phyloP scores from a whole-genome alignment of 352 stramenopile genomes.

The Pythium vanterpoolii region DNA sequence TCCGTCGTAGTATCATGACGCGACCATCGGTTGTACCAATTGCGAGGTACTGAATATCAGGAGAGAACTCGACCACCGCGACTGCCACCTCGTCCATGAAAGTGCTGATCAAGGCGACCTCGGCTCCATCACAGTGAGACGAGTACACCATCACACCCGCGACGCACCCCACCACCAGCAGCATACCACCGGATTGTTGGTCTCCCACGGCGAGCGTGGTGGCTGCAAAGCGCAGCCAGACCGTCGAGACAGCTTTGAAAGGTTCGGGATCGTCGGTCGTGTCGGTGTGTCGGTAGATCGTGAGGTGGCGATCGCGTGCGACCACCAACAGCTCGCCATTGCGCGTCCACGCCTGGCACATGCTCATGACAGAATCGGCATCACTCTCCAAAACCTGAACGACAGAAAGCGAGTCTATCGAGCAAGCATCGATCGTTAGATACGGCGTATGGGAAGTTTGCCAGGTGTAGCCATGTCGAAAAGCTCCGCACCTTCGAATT shows the following conservation, averaged over 20 bases:
- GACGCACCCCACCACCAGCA: conserved; percentile 3
- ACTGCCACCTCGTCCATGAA: conserved; percentile 30
- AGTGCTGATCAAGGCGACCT: neutral
- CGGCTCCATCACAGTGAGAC: neutral
- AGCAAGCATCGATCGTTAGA: neutral
- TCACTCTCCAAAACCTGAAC: conserved; percentile 33
- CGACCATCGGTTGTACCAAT: conserved; percentile 54
- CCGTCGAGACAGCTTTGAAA: conserved; percentile 15
- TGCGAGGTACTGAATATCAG: conserved; percentile 27
- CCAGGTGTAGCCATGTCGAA: conserved; percentile 6
- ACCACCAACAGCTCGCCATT: conserved; percentile 31
- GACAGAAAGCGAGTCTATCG: conserved; percentile 19
- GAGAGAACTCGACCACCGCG: conserved; percentile 38
- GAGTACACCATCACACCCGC: conserved; percentile 10
- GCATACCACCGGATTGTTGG: neutral
- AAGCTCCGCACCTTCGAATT: conserved; percentile 6
- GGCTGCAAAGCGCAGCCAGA: conserved; percentile 34
- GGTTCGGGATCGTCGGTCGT: neutral
- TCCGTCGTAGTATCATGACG: conserved; percentile 32
- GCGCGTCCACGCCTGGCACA: conserved; percentile 54
- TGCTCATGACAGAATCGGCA: conserved; percentile 17
- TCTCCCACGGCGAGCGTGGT: conserved; percentile 32
- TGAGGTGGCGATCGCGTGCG: conserved; percentile 29
- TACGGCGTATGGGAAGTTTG: neutral
- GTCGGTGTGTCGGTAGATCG: conserved; percentile 27